A percentile compares a stretch with the other conserved stretches of the same genome.
These are phyloP conservation scores for Fusarium floridanum DNA, from an alignment of 2,329 filamentous ascomycete species.

Conservation along the genomic window DNA sequence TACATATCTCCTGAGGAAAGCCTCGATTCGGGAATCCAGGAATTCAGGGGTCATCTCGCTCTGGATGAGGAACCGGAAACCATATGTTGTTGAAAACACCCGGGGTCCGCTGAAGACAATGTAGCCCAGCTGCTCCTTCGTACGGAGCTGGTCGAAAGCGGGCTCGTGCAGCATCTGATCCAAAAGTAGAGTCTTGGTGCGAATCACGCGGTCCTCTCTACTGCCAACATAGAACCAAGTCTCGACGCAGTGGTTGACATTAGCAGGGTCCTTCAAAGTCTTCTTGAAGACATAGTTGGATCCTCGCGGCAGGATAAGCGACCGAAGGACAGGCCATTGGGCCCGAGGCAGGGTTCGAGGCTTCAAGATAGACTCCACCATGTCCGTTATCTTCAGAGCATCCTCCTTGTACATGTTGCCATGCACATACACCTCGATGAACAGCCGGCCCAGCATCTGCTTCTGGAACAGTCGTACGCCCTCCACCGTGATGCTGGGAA, in stretches of 20 bases:
- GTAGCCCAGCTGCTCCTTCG: slow-evolving; percentile 97
- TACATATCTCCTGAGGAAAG: slow-evolving; percentile 79
- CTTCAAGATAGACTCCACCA: slow-evolving; percentile 83
- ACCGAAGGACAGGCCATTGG: slow-evolving; percentile 85
- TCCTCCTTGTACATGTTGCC: slow-evolving; percentile 97
- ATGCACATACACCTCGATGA: slow-evolving; percentile 89
- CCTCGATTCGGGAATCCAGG: slow-evolving; percentile 87
- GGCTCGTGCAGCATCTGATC: slow-evolving; percentile 94
- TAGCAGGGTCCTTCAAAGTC: slow-evolving; percentile 84
- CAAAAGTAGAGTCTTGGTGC: slow-evolving; percentile 84
- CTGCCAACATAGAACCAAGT: slow-evolving; percentile 80
- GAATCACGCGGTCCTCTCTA: slow-evolving; percentile 74
- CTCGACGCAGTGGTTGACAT: slow-evolving; percentile 89
- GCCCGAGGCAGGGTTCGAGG: slow-evolving; percentile 78
- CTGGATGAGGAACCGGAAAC: slow-evolving; percentile 92
- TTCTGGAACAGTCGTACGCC: slow-evolving; percentile 83
- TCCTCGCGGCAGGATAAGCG: slow-evolving; percentile 81
- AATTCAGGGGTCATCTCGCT: slow-evolving; percentile 89
- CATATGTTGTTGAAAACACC: slow-evolving; percentile 80
- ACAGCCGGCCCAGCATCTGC: slow-evolving; percentile 83
- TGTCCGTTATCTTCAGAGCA: slow-evolving; percentile 84
- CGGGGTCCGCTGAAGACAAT: slow-evolving; percentile 89
- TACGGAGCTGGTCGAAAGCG: slow-evolving; percentile 92
- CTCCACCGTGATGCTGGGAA: slow-evolving; percentile 79
- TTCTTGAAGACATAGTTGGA: slow-evolving; percentile 88